These are phyloP conservation scores for Solanum sejunctum DNA, from an alignment of 257 asterid species.

Conservation along the genomic window DNA sequence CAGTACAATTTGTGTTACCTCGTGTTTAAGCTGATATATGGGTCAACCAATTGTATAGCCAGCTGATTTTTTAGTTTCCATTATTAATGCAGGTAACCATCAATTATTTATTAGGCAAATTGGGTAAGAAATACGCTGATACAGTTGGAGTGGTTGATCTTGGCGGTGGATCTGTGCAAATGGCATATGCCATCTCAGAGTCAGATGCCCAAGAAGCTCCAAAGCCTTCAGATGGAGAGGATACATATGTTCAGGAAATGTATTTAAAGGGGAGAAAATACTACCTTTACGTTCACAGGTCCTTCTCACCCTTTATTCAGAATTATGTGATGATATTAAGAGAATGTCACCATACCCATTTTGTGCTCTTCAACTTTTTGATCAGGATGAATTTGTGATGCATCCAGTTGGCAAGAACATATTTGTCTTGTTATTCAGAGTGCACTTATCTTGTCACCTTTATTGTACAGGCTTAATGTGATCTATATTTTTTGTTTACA, in stretches of 20 bases:
- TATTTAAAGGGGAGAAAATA: conserved; percentile 28
- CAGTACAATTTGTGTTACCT: background rate
- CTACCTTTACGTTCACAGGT: conserved; percentile 41
- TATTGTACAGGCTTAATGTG: background rate
- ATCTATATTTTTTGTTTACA: background rate
- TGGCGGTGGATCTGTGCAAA: conserved; percentile 50
- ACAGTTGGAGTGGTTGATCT: conserved; percentile 72
- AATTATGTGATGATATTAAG: background rate
- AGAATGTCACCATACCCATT: background rate
- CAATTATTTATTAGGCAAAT: conserved; percentile 47
- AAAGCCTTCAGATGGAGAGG: conserved; percentile 21
- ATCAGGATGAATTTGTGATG: background rate
- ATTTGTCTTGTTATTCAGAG: background rate
- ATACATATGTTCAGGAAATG: conserved; percentile 28
- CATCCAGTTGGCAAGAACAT: background rate
- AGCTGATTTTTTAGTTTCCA: background rate
- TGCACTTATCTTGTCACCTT: background rate
- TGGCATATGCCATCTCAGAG: conserved; percentile 41
- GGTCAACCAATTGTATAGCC: background rate
- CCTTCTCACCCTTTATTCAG: background rate
- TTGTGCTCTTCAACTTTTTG: background rate
- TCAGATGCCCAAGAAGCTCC: conserved; percentile 35
- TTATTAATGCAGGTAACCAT: conserved; percentile 38
- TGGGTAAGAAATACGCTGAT: conserved; percentile 31
- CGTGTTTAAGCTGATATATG: background rate